Conservation (phyloP, 2,329 filamentous ascomycete species). For the Hypoxylon sp. region DNA sequence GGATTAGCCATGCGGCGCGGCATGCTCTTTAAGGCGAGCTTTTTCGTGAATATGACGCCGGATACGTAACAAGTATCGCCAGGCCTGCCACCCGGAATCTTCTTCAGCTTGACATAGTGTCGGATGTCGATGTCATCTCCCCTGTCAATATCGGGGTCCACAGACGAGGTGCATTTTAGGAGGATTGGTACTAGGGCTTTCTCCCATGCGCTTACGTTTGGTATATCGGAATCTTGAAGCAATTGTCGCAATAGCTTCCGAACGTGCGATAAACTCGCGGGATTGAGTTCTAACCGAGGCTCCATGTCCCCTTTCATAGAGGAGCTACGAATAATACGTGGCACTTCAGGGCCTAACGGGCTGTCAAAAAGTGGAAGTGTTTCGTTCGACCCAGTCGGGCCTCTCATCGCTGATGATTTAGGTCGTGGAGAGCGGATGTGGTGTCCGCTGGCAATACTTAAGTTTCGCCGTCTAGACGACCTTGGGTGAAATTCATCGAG, state of each 20-base stretch:
- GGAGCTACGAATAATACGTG: constrained; percentile 78
- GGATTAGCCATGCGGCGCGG: constrained; percentile 85
- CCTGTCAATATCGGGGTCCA: constrained; percentile 89
- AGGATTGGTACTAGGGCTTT: constrained; percentile 91
- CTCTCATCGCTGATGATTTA: constrained; percentile 69
- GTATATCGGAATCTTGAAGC: constrained; percentile 79
- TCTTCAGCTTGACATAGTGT: constrained; percentile 97
- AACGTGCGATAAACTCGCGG: constrained; percentile 89
- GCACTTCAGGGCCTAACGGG: constrained; percentile 57
- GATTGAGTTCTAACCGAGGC: constrained; percentile 86
- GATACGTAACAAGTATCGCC: constrained; percentile 97
- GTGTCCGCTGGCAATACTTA: constrained; percentile 84
- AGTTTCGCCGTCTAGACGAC: constrained; percentile 79
- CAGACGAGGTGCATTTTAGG: constrained; percentile 90
- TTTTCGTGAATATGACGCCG: constrained; percentile 97
- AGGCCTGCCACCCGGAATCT: constrained; percentile 90
- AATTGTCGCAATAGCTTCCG: constrained; percentile 87
- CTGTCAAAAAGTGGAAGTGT: constrained; percentile 63
- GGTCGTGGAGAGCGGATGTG: constrained; percentile 80
- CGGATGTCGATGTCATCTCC: constrained; percentile 97
- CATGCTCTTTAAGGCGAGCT: constrained; percentile 97
- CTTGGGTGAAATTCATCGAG: constrained; percentile 74
- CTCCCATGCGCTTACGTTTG: constrained; percentile 84
- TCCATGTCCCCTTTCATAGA: constrained; percentile 82
- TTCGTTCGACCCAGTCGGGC: constrained; percentile 66